phyloP scores from a whole-genome alignment of 2,329 filamentous ascomycete species.

The Parastagonospora nodorum region DNA sequence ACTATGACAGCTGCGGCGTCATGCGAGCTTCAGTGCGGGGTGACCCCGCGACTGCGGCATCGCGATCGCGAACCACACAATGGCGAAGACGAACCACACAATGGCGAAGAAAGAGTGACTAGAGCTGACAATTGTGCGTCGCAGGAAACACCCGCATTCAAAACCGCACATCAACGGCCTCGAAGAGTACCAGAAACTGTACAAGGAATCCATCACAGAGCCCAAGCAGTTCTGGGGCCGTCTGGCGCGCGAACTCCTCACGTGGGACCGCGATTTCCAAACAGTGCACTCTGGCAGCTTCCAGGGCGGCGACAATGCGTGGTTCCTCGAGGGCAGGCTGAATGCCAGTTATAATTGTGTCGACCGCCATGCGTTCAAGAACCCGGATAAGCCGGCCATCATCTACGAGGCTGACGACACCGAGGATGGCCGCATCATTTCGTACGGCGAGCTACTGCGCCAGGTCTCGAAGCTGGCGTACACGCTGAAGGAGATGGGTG shows the following conservation, averaged over 20 bases:
- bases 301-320: conserved; percentile 79
- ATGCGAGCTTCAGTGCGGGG: conserved; percentile 34
- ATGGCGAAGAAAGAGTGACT: conserved; percentile 8
- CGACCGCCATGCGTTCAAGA: conserved; percentile 93
- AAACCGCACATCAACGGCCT: conserved; percentile 64
- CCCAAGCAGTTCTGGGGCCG: conserved; percentile 89
- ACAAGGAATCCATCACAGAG: conserved; percentile 84
- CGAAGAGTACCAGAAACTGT: conserved; percentile 67
- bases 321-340: conserved; percentile 91
- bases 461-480: conserved; percentile 88
- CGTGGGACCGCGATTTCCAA: conserved; percentile 90
- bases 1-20: conserved; percentile 19
- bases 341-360: conserved; percentile 98
- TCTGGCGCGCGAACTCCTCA: conserved; percentile 83
- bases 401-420: conserved; percentile 98
- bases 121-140: conserved; percentile 14
- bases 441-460: conserved; percentile 89
- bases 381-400: conserved; percentile 91
- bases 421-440: conserved; percentile 83
- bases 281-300: conserved; percentile 83
- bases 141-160: conserved; percentile 62
- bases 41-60: conserved; percentile 35
- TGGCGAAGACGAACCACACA: conserved; percentile 9
- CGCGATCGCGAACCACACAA: conserved; percentile 11
- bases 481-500: conserved; percentile 91